Conservation (phyloP, 306 rosid species). For the Citrullus amarus region DNA sequence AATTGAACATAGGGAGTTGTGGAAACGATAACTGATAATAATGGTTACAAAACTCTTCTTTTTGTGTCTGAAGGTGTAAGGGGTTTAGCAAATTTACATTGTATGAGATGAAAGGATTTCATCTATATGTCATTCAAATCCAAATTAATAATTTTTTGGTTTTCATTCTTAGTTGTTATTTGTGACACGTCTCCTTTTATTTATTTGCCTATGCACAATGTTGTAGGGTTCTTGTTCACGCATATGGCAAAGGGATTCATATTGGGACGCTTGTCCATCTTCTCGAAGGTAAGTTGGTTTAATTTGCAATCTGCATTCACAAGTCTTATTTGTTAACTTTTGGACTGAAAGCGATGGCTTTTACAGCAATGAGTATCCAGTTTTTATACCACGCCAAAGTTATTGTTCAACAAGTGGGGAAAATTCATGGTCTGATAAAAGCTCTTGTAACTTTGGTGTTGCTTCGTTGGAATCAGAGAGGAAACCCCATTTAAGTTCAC, state of each 20-base stretch:
- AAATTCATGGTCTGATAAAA: slow-evolving; percentile 90
- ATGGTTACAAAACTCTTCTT: neutral
- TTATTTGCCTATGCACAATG: neutral
- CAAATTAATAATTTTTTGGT: neutral
- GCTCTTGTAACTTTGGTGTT: slow-evolving; percentile 87
- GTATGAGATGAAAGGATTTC: neutral
- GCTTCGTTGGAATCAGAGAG: slow-evolving; percentile 92
- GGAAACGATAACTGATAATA: neutral
- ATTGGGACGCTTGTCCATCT: slow-evolving; percentile 81
- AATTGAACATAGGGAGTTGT: neutral
- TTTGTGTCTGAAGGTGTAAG: neutral
- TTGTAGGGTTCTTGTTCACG: slow-evolving; percentile 93
- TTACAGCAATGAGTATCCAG: slow-evolving; percentile 87
- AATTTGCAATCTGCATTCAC: slow-evolving; percentile 7
- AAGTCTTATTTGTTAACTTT: slow-evolving; percentile 7
- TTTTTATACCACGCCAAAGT: slow-evolving; percentile 88
- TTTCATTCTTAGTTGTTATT: neutral
- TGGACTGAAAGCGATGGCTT: slow-evolving; percentile 18
- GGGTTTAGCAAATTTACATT: neutral
- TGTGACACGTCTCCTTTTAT: neutral
- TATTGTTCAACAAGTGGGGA: slow-evolving; percentile 77
- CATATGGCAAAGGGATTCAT: slow-evolving; percentile 93
- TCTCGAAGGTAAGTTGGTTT: slow-evolving; percentile 52
- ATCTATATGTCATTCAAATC: neutral
- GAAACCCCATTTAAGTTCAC: slow-evolving; percentile 61